These are phyloP conservation scores for Zygnema cylindricum DNA, from an alignment of 139 green algal species.

Conservation along the genomic window DNA sequence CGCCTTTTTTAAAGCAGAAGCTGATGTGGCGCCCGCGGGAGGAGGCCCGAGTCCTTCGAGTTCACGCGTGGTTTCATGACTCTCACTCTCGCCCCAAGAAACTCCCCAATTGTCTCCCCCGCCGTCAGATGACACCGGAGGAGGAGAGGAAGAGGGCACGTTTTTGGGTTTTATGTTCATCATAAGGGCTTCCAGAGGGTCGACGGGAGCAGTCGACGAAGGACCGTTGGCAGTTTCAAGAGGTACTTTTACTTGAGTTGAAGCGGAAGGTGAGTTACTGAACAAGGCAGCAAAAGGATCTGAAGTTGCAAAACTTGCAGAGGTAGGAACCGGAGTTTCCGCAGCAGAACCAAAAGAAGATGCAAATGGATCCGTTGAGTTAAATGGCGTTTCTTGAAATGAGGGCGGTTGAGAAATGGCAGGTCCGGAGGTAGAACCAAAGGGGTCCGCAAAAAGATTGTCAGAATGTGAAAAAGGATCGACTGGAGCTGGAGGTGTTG, in stretches of 20 bases:
- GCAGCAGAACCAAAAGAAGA: not conserved
- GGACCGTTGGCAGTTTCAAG: not conserved
- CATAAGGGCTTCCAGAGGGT: constrained; percentile 32
- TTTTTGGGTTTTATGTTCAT: constrained; percentile 18
- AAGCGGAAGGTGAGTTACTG: not conserved
- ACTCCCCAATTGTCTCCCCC: not conserved
- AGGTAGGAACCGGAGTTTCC: not conserved
- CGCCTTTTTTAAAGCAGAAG: constrained; percentile 21
- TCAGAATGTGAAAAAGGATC: not conserved
- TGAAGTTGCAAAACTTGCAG: not conserved
- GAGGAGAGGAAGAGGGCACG: not conserved
- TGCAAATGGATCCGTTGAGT: constrained; percentile 3
- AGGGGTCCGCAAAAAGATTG: not conserved
- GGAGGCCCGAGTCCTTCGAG: constrained; percentile 42
- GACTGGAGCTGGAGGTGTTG: not conserved
- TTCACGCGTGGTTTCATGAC: constrained; percentile 30
- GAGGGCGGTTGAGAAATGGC: not conserved
- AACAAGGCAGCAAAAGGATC: constrained; percentile 35
- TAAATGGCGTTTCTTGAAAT: not conserved
- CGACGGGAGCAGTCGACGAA: not conserved
- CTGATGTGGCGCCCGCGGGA: constrained; percentile 8
- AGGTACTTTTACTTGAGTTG: not conserved
- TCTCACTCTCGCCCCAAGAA: not conserved
- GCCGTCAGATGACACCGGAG: not conserved
- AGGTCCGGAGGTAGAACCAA: not conserved